Percentiles rank a stretch among this genome's conserved stretches.
Evolutionary conservation across 176 grass and related monocot genomes (phyloP).

Genomic region (Aegilops sharonensis): DNA sequence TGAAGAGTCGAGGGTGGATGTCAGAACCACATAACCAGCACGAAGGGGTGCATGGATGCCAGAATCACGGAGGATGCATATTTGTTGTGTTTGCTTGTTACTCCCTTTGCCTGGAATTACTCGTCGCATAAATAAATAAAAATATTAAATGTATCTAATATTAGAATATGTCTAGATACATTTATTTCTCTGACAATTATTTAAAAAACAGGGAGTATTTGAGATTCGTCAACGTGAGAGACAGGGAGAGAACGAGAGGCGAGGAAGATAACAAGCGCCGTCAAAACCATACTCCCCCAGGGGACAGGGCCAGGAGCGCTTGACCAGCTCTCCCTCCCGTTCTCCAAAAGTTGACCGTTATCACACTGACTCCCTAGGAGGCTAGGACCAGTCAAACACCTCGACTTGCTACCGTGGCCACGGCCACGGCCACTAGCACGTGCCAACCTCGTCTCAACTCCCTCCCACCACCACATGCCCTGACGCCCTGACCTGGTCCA

Average conservation of each 20-base stretch:
- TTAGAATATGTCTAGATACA: no score
- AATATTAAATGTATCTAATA: no score
- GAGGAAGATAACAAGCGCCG: not conserved
- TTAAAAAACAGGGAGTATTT: no score
- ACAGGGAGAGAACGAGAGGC: not conserved
- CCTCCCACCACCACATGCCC: not conserved
- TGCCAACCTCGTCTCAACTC: not conserved
- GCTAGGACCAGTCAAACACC: slow-evolving; percentile 10
- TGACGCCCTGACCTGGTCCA: not conserved
- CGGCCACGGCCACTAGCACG: not conserved
- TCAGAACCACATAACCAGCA: no score
- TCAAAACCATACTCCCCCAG: not conserved
- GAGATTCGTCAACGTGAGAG: no score
- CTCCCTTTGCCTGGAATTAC: no score
- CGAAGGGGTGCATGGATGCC: no score
- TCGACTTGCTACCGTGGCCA: not conserved
- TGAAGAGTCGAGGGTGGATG: no score
- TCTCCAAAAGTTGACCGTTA: not conserved
- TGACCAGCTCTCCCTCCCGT: not conserved
- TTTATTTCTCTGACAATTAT: no score
- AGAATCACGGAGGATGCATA: no score
- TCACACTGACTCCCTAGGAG: not conserved
- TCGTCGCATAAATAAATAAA: no score
- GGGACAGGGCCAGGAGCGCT: not conserved
- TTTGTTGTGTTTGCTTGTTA: no score